phyloP scores from a whole-genome alignment of 2,329 filamentous ascomycete genomes.

The Elsinoe australis region DNA sequence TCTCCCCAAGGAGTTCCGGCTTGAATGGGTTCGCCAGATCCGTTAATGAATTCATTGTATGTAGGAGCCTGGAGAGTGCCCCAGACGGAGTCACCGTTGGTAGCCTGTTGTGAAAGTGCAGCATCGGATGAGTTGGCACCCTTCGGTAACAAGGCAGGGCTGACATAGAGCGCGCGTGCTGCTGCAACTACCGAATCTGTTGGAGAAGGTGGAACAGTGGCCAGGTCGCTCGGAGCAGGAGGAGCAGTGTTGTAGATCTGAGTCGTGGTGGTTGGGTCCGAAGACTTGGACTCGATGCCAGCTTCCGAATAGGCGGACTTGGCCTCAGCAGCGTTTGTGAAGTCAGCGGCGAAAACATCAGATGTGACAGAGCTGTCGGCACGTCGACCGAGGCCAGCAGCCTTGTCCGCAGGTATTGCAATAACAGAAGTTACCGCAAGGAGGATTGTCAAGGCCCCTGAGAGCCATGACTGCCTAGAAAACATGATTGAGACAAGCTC shows the following conservation, averaged over 20 bases:
- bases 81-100: constrained; percentile 19
- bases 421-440: not conserved
- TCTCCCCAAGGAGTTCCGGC: constrained; percentile 27
- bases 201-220: not conserved
- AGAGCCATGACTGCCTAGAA: constrained; percentile 6
- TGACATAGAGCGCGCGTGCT: not conserved
- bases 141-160: constrained; percentile 14
- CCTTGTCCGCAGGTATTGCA: constrained; percentile 2
- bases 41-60: constrained; percentile 22
- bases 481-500: constrained; percentile 1
- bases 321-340: constrained; percentile 5
- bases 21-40: constrained; percentile 20
- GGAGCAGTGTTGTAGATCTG: constrained; percentile 3
- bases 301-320: not conserved
- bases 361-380: not conserved
- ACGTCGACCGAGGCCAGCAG: not conserved
- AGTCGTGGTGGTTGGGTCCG: not conserved
- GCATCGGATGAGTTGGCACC: constrained; percentile 8
- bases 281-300: not conserved
- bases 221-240: constrained; percentile 1
- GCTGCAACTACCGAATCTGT: not conserved
- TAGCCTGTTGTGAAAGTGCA: constrained; percentile 12
- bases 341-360: constrained; percentile 9
- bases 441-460: constrained; percentile 14
- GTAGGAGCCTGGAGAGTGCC: constrained; percentile 21